phyloP scores from a whole-genome alignment of 129 eudicot species.

The Apium graveolens region DNA sequence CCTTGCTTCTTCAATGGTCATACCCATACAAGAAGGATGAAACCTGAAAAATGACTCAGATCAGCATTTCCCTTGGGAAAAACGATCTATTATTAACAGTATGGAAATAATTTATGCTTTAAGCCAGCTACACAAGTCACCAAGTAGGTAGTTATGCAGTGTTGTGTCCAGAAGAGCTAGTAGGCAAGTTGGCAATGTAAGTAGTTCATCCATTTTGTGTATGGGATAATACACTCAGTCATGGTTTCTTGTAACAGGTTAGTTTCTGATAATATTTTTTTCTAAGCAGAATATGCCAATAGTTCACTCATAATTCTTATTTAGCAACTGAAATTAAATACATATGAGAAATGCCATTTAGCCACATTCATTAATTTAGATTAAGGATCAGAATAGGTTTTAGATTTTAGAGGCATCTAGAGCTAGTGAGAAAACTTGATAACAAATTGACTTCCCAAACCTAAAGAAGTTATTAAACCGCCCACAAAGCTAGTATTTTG shows the following conservation, averaged over 20 bases:
- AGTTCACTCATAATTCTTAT: background rate
- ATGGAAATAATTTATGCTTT: background rate
- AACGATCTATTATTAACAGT: background rate
- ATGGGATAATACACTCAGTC: too few relatives aligned
- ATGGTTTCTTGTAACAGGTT: too few relatives aligned
- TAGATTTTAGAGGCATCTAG: too few relatives aligned
- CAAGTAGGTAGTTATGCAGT: background rate
- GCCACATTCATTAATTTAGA: background rate
- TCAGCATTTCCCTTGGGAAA: background rate
- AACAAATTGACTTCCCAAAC: background rate
- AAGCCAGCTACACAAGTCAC: background rate
- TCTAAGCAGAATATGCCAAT: too few relatives aligned
- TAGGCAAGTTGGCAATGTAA: background rate
- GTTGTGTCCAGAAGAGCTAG: background rate
- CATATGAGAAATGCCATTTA: background rate
- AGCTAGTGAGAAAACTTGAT: background rate
- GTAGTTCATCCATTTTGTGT: background rate
- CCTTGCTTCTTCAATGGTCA: slow-evolving; percentile 33
- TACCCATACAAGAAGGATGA: slow-evolving; percentile 36
- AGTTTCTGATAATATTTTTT: too few relatives aligned
- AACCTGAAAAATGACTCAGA: slow-evolving; percentile 16
- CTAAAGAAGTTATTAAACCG: background rate
- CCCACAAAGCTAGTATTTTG: background rate
- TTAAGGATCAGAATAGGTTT: background rate
- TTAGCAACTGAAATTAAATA: background rate